Percentiles rank a stretch among this genome's conserved stretches.
phyloP scores from a whole-genome alignment of 768 basidiomycete species.

The Amanita exitialis region DNA sequence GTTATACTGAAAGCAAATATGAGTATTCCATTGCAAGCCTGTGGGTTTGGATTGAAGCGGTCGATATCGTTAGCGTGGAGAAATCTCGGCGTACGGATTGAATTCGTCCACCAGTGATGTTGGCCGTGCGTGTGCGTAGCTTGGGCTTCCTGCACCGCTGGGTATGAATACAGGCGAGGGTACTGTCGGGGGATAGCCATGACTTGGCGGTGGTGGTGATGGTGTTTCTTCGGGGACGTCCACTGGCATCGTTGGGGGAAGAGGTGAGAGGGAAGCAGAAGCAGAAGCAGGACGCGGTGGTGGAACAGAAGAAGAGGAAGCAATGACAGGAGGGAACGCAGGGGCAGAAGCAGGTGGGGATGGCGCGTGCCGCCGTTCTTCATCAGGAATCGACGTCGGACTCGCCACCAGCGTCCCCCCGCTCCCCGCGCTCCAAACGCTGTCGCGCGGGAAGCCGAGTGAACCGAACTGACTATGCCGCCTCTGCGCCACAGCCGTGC shows the following conservation, averaged over 20 bases:
- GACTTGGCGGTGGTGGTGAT: neutral
- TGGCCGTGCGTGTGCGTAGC: neutral
- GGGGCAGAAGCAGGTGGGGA: no score
- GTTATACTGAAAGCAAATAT: no score
- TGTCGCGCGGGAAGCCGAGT: neutral
- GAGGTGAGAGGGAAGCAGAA: no score
- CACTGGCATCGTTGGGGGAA: neutral
- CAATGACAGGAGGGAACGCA: no score
- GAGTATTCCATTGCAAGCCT: no score
- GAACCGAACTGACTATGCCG: neutral
- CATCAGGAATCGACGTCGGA: neutral
- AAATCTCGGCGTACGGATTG: neutral
- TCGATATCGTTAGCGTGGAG: neutral
- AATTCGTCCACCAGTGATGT: neutral
- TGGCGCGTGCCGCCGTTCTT: neutral
- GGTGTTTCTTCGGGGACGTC: neutral
- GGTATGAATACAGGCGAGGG: neutral
- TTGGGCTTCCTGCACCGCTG: neutral
- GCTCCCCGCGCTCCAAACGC: neutral
- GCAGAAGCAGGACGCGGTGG: no score
- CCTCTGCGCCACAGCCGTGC: neutral
- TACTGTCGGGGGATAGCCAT: neutral
- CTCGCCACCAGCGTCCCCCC: no score
- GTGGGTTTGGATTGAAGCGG: no score
- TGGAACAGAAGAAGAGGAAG: no score